These are phyloP conservation scores for Rhizopogon roseolus DNA, from an alignment of 768 basidiomycete species.

Conservation along the genomic window DNA sequence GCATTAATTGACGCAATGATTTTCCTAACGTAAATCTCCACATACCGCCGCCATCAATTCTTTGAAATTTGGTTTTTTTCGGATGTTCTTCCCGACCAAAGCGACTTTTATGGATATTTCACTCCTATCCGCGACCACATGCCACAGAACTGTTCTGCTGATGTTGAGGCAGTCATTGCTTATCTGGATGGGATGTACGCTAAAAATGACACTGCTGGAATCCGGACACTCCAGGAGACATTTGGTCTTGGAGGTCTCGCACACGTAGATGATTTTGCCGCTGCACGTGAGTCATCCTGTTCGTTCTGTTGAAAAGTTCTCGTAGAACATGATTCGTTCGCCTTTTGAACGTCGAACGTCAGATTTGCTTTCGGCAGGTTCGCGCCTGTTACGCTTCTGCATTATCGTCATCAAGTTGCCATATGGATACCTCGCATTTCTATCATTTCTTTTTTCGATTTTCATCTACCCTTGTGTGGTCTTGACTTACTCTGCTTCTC, in stretches of 20 bases:
- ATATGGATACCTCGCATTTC: background rate
- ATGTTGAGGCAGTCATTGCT: slow-evolving; percentile 58
- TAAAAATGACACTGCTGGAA: slow-evolving; percentile 42
- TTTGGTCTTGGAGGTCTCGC: slow-evolving; percentile 55
- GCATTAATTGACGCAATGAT: background rate
- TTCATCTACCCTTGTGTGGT: background rate
- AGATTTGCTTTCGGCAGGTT: too few species aligned
- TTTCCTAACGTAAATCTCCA: too few species aligned
- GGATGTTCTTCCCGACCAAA: background rate
- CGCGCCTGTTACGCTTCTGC: too few species aligned
- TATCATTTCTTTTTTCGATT: background rate
- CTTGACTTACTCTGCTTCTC: background rate
- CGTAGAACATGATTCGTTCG: background rate
- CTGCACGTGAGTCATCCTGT: slow-evolving; percentile 35
- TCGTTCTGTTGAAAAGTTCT: background rate
- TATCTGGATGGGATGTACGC: slow-evolving; percentile 57
- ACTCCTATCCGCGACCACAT: slow-evolving; percentile 65
- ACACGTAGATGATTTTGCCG: slow-evolving; percentile 65
- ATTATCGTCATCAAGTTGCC: background rate
- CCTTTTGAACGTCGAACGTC: too few species aligned
- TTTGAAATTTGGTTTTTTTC: background rate
- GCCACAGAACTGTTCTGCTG: slow-evolving; percentile 71
- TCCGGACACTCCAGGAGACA: slow-evolving; percentile 47
- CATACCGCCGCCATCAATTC: too few species aligned
- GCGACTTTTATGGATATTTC: slow-evolving; percentile 42